Evolutionary conservation across 192 early-diverging fungal species (phyloP), one percentile per base, ranked within the genome.

Genomic region (Linnemannia schmuckeri): DNA sequence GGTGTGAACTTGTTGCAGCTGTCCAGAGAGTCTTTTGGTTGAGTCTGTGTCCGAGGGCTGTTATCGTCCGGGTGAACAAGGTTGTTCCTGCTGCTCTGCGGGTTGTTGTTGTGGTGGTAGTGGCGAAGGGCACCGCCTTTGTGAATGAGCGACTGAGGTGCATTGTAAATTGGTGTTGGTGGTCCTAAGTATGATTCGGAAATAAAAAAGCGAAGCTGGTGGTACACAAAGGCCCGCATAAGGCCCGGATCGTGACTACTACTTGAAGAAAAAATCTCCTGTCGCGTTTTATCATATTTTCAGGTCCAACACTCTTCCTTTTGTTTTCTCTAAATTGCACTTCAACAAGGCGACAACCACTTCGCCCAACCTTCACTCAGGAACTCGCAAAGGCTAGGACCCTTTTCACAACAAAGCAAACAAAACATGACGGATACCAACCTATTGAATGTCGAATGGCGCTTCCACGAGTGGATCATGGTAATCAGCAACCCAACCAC

Each of bases 401-500:
- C 7, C 13, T 33, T 33, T 66, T 15, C 61, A 2, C 61, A 30
- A 20, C 4, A 15, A 9, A 66, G 13, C 30, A 66, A 12, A 30
- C 13, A 66, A 66, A 72, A 37, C 47, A 74, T 66, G 73, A 74
- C 68, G 7, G 80, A 82, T 13, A 38, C 44, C 6, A 82, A 87
- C 63, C 41, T 87, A 13, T 27, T 87, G 35, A 81, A 81, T 41
- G 74, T 87, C 42, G 85, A 87, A 70, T 87, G 85, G 85, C 79
- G 85, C 30, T 87, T 87, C 57, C 85, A 87, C 70, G 85, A 87
- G 42, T 87, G 85, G 85, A 80, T 87, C 72, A 87, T 87, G 71
- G 85, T 87, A 87, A 72, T 12, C 57, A 66, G 33, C 33, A 46
- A 20, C 40, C 9, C 35, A 24, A 1, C n/a, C 35, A 2, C 38